Evolutionary conservation across 768 basidiomycete genomes (phyloP), one percentile per base, ranked within the genome.

Genomic region (Phylloporus scabripes): DNA sequence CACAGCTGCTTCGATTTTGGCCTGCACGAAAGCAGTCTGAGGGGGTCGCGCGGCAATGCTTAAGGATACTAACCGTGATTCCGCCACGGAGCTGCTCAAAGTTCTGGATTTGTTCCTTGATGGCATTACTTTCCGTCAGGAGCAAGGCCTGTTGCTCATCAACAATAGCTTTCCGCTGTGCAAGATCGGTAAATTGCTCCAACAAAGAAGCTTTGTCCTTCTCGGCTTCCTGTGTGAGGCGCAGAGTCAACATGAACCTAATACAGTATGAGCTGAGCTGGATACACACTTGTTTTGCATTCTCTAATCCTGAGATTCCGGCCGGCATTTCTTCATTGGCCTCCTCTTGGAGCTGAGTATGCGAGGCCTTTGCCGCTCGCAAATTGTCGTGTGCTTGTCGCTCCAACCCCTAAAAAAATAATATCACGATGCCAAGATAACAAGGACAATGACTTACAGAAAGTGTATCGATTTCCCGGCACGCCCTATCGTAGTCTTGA

Each of bases 311-410:
- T 18, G 75, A 70, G n/a, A 87, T 71, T 56, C 77, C 75, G 7
- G 77, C 78, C 2, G 86, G 83, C 62, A 85, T 69, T 11, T 86
- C 84, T 17, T 87, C 83, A 49, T 84, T 85, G 11, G 76, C 74
- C 52, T 85, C 83, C 31, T 75, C 69, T 53, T 83, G 77, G 15
- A 86, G 60, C 18, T 66, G 65, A 26, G 60, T 57, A 34, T 78
- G 64, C 2, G 53, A 56, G 7, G 52, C 29, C 60, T 72, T 80
- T 26, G 73, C 70, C 6, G 41, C 41, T 32, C 67, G 60, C 47
- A 63, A 50, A 21, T n/a, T 45, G 11, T 64, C 67, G 15, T 60
- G 32, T 38, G 61, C 52, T 12, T 36, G 45, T 40, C 48, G 63
- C 45, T 61, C 66, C 21, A 28, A 52, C 5, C 1, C 26, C 67